These are phyloP conservation scores for Umbilicus rupestris DNA, from an alignment of 164 flowering plant species.

Conservation along the genomic window DNA sequence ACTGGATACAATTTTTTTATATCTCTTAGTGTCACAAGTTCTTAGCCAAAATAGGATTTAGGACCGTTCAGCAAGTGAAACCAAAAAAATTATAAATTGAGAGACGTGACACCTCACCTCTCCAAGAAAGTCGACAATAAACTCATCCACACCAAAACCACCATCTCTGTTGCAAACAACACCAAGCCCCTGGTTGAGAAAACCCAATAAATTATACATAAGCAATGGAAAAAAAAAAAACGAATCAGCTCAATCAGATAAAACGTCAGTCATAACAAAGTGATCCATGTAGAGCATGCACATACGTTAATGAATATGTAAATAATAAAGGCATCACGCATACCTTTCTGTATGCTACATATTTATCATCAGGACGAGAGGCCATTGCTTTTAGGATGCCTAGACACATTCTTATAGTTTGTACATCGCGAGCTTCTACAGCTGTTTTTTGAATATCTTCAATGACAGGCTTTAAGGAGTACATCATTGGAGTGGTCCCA, in stretches of 20 bases:
- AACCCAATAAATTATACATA: conserved; percentile 8
- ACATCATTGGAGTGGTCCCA: conserved; percentile 84
- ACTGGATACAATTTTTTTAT: not conserved
- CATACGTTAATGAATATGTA: not conserved
- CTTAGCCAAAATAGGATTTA: not conserved
- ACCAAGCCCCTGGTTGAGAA: conserved; percentile 73
- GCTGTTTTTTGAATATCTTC: conserved; percentile 64
- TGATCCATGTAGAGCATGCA: not conserved
- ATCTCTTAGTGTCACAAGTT: not conserved
- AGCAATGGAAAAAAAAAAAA: conserved; percentile 1
- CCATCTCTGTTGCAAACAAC: conserved; percentile 91
- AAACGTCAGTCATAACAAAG: not conserved
- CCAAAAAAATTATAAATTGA: not conserved
- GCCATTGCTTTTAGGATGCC: conserved; percentile 60
- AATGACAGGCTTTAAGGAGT: conserved; percentile 61
- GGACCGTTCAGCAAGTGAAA: not conserved
- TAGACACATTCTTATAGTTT: conserved; percentile 46
- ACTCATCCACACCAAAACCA: conserved; percentile 88
- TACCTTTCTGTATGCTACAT: conserved; percentile 98
- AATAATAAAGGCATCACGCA: not conserved
- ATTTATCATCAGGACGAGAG: conserved; percentile 79
- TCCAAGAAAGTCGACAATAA: conserved; percentile 96
- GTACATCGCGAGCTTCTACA: conserved; percentile 37
- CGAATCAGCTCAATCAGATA: not conserved
- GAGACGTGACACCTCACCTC: conserved; percentile 46